Evolutionary conservation across 2,329 filamentous ascomycete genomes (phyloP), one percentile per base, ranked within the genome.

Genomic region (Pseudogymnoascus sp.): DNA sequence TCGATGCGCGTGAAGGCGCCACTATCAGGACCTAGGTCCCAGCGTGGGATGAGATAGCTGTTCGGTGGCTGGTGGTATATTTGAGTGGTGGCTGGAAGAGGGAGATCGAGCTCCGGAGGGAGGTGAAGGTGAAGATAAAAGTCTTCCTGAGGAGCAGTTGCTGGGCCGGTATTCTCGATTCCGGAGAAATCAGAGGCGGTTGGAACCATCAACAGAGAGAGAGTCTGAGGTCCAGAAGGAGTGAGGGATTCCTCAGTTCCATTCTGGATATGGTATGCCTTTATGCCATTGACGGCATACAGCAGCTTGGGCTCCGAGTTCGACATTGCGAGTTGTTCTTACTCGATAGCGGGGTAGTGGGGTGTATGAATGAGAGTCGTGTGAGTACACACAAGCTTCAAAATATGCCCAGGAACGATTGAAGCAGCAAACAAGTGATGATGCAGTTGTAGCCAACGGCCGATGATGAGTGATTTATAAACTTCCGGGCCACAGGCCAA

Each of bases 121-220:
- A 97, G 85, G 71, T 97, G 92, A 23, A 99, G 84, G 75, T 97
- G 93, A 4, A 99, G 85, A 75, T 97, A 97, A 78, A 97, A 97
- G 79, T 97, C 94, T 73, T 97, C 90, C 72, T 92, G 88, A 3
- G 83, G 80, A 62, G 82, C 79, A 64, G 80, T 80, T 7, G 73
- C 72, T 53, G 81, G 80, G 63, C 84, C 81, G 50, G 84, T 78
- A 63, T 81, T 82, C 65, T 79, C 78, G 56, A 83, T 63, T 7
- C 66, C 70, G 59, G 82, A 80, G 70, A 85, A 90, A 23, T 88
- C 84, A 31, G 90, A 90, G 14, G 88, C 89, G 2, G 93, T 97
- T 5, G 93, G 93, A 16, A 97, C 93, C 93, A 97, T 97, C 70
- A 97, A 78, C 63, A 97, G 82, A 21, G 93, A 96, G 62, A 99